Percentiles rank a stretch among this genome's conserved stretches.
Evolutionary conservation across 2,329 filamentous ascomycete species (phyloP).

Genomic region (Xylariales sp.): DNA sequence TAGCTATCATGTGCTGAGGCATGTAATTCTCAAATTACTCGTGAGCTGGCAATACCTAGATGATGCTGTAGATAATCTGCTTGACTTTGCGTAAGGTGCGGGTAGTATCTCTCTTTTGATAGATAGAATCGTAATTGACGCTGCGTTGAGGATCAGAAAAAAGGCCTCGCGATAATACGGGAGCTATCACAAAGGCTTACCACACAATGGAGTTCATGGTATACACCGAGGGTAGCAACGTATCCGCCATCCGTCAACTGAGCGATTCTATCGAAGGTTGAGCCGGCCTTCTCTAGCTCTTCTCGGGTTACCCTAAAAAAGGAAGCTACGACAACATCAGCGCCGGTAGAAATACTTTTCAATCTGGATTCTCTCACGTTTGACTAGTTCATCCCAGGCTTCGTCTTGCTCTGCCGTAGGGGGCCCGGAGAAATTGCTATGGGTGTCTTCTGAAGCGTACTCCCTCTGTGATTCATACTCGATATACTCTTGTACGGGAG

Average conservation of each 20-base stretch:
- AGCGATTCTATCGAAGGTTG: constrained; percentile 11
- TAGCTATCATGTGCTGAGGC: neutral
- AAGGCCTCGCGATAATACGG: too few relatives aligned
- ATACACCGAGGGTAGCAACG: constrained; percentile 32
- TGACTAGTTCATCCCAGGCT: constrained; percentile 21
- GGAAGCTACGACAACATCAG: too few relatives aligned
- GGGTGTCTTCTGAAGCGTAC: constrained; percentile 12
- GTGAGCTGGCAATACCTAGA: constrained; percentile 24
- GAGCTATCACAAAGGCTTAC: neutral
- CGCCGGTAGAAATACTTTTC: neutral
- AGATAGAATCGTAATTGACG: constrained; percentile 36
- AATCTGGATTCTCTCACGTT: neutral
- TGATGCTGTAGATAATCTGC: constrained; percentile 30
- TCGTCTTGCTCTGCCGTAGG: constrained; percentile 5
- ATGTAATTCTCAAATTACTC: neutral
- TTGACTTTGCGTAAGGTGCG: constrained; percentile 23
- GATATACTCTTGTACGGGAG: constrained; percentile 10
- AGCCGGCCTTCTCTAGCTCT: constrained; percentile 24
- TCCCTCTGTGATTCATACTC: constrained; percentile 17
- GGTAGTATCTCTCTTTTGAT: constrained; percentile 33
- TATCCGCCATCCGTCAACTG: constrained; percentile 26
- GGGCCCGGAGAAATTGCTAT: constrained; percentile 6
- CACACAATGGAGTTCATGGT: constrained; percentile 37
- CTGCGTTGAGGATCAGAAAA: neutral
- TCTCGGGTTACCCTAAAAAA: constrained; percentile 15